These are phyloP conservation scores for Escovopsis sp. DNA, from an alignment of 2,329 filamentous ascomycete genomes.

Conservation along the genomic window DNA sequence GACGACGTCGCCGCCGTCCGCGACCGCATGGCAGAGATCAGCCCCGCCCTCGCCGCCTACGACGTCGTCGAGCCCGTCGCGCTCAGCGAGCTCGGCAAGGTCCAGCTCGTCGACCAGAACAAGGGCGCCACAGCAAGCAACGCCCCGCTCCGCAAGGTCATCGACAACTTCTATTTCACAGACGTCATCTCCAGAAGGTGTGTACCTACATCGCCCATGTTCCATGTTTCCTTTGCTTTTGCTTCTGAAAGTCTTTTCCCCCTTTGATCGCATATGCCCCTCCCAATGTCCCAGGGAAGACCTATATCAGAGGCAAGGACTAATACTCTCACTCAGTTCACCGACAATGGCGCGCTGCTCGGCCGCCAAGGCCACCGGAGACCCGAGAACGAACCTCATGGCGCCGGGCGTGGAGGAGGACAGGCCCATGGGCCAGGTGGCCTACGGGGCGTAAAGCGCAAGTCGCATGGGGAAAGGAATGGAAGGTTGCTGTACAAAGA, in stretches of 20 bases:
- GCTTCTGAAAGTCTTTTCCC: neutral
- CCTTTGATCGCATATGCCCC: neutral
- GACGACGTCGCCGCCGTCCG: conserved; percentile 81
- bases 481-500: conserved; percentile 21
- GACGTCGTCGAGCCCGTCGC: conserved; percentile 77
- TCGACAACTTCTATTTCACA: conserved; percentile 97
- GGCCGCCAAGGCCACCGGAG: conserved; percentile 71
- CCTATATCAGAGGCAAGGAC: too few relatives aligned
- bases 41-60: conserved; percentile 75
- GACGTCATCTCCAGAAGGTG: conserved; percentile 93
- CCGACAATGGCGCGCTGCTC: conserved; percentile 98
- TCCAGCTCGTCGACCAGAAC: conserved; percentile 92
- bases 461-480: too few relatives aligned
- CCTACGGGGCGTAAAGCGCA: conserved; percentile 35
- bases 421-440: conserved; percentile 44
- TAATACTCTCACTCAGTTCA: conserved; percentile 45
- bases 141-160: conserved; percentile 64
- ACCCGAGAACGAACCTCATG: conserved; percentile 67
- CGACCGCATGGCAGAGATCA: conserved; percentile 91
- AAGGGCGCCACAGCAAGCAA: conserved; percentile 65
- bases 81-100: conserved; percentile 64
- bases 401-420: conserved; percentile 52
- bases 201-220: too few relatives aligned
- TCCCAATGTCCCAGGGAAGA: neutral
- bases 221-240: too few relatives aligned